phyloP scores from a whole-genome alignment of 768 basidiomycete species.

The Nidula microcarpa region DNA sequence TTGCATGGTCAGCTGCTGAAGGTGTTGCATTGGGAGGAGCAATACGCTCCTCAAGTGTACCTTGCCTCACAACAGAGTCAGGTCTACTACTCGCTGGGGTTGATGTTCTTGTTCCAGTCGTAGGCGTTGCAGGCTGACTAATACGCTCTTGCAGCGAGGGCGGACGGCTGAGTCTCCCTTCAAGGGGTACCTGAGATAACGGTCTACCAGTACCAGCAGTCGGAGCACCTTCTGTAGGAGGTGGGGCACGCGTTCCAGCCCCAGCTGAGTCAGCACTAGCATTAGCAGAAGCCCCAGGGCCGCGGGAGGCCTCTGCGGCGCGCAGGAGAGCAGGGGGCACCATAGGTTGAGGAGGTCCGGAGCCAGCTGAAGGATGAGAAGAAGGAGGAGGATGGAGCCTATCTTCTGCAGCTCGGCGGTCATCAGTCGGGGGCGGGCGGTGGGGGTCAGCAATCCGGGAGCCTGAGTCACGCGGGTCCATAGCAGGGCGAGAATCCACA shows the following conservation, averaged over 20 bases:
- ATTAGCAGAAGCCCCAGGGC: neutral
- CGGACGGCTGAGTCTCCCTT: neutral
- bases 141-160: neutral
- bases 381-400: neutral
- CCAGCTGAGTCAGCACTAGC: too few relatives aligned
- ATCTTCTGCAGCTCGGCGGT: neutral
- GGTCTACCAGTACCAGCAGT: too few relatives aligned
- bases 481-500: neutral
- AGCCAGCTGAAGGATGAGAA: slow-evolving; percentile 1
- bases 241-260: neutral
- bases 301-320: neutral
- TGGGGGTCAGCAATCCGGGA: too few relatives aligned
- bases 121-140: neutral
- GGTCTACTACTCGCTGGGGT: neutral
- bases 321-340: neutral
- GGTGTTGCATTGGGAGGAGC: neutral
- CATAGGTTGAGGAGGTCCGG: neutral
- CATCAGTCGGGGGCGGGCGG: neutral
- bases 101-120: neutral
- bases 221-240: neutral
- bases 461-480: too few relatives aligned
- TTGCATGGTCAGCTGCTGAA: neutral
- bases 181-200: neutral
- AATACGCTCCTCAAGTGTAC: neutral
- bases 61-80: neutral